Evolutionary conservation across 176 grass and related monocot species (phyloP).

Genomic region (Triticum timopheevii): DNA sequence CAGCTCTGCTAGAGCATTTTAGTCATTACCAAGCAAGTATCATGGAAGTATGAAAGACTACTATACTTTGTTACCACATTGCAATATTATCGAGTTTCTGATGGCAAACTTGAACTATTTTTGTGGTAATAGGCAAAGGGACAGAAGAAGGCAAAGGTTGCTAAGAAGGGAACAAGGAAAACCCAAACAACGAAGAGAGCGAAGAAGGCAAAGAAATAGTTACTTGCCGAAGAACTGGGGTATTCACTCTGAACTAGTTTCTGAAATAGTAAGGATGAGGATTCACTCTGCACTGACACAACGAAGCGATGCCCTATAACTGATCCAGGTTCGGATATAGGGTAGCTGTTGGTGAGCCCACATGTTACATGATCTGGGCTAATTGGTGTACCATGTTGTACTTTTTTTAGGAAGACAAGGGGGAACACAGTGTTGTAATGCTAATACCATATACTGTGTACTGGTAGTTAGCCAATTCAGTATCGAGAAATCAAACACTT

Average conservation of each 20-base stretch:
- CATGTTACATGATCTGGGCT: background rate
- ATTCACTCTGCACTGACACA: background rate
- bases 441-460: background rate
- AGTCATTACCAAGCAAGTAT: background rate
- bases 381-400: background rate
- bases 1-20: background rate
- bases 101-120: background rate
- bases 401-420: background rate
- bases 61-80: background rate
- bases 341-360: background rate
- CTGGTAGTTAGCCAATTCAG: background rate
- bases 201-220: constrained; percentile 76
- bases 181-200: constrained; percentile 54
- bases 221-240: background rate
- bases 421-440: background rate
- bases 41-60: background rate
- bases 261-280: background rate
- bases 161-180: constrained; percentile 64
- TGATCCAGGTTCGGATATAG: background rate
- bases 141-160: constrained; percentile 73
- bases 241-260: background rate
- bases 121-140: constrained; percentile 40
- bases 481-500: background rate
- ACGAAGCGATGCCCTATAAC: background rate
- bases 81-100: background rate